Percentiles rank a stretch among this genome's conserved stretches.
phyloP scores from a whole-genome alignment of 306 rosid genomes.

The Cucurbita maxima region DNA sequence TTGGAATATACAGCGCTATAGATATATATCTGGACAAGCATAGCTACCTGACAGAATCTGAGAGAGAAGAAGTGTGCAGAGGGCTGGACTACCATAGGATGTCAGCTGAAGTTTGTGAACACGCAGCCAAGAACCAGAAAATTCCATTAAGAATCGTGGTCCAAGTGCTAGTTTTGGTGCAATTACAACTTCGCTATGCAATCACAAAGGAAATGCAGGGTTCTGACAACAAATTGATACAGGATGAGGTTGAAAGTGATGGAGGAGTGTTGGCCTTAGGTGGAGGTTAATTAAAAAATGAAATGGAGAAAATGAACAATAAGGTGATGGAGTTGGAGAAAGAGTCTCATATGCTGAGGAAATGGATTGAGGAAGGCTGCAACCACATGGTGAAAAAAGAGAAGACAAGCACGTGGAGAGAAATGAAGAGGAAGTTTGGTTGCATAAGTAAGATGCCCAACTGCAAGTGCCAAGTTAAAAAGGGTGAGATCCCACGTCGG shows the following conservation, averaged over 20 bases:
- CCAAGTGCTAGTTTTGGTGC: constrained; percentile 27
- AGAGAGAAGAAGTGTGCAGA: constrained; percentile 30
- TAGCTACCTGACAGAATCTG: constrained; percentile 24
- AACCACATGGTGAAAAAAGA: constrained; percentile 17
- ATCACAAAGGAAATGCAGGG: constrained; percentile 16
- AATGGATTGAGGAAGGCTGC: constrained; percentile 20
- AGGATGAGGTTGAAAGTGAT: constrained; percentile 8
- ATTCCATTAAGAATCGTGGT: constrained; percentile 32
- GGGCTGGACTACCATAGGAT: constrained; percentile 30
- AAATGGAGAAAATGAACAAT: constrained; percentile 22
- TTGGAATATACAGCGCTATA: constrained; percentile 35
- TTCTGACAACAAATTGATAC: neutral
- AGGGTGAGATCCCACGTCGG: too few relatives aligned
- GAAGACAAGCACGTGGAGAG: constrained; percentile 32
- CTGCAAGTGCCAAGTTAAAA: constrained; percentile 14
- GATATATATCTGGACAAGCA: constrained; percentile 31
- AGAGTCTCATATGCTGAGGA: constrained; percentile 30
- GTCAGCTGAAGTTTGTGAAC: constrained; percentile 36
- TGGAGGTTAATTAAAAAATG: constrained; percentile 9
- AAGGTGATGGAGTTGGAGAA: constrained; percentile 31
- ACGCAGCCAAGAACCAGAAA: constrained; percentile 31
- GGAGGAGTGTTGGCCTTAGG: neutral
- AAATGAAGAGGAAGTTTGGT: constrained; percentile 51
- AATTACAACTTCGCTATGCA: constrained; percentile 22
- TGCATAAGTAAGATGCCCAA: too few relatives aligned